phyloP scores from a whole-genome alignment of 176 grass and related monocot genomes.

The Elymus sibiricus region DNA sequence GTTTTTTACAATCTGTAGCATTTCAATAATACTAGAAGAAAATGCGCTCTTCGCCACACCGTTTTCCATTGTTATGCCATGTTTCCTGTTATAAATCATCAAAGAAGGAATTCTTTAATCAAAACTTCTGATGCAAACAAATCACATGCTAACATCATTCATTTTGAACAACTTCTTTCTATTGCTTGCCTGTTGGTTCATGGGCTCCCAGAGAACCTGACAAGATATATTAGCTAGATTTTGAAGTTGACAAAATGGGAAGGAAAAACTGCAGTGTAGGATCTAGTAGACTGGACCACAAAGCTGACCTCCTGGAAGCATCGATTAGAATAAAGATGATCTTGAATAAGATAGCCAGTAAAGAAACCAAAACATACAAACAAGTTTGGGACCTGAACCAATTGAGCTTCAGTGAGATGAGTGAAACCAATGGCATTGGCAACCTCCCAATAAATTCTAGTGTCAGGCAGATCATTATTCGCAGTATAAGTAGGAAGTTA shows the following conservation, averaged over 20 bases:
- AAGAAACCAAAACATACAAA: neutral
- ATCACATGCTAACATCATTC: slow-evolving; percentile 50
- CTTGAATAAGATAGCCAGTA: neutral
- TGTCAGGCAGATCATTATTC: no score
- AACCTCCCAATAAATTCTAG: no score
- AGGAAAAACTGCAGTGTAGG: neutral
- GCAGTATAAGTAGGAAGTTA: no score
- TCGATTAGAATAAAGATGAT: neutral
- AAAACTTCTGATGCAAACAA: neutral
- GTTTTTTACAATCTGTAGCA: neutral
- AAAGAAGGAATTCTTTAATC: neutral
- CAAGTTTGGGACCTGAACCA: slow-evolving; percentile 47
- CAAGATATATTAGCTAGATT: slow-evolving; percentile 2
- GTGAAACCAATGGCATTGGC: no score
- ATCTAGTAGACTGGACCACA: neutral
- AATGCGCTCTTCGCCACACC: no score
- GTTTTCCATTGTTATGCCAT: no score
- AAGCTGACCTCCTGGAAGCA: neutral
- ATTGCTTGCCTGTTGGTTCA: slow-evolving; percentile 61
- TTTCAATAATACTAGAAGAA: neutral
- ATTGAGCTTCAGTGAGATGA: neutral
- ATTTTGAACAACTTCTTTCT: slow-evolving; percentile 68
- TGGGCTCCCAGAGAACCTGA: slow-evolving; percentile 56
- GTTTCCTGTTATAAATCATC: neutral
- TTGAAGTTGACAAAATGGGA: neutral